Evolutionary conservation across 2,329 filamentous ascomycete genomes (phyloP).

Genomic region (Phaeomoniella chlamydospora): DNA sequence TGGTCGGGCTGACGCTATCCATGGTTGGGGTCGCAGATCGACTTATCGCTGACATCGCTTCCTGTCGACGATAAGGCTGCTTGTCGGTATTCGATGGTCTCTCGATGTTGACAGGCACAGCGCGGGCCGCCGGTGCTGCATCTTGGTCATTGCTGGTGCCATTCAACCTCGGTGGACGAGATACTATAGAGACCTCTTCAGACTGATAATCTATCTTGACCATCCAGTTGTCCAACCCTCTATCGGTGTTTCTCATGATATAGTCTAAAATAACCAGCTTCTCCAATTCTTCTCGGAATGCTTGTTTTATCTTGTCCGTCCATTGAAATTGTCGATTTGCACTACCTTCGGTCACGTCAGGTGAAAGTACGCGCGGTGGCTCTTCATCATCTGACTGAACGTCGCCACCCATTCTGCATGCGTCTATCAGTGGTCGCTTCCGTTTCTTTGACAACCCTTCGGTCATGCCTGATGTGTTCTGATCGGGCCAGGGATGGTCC

Average conservation of each 20-base stretch:
- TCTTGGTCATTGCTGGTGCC: conserved; percentile 30
- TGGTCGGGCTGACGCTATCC: conserved; percentile 39
- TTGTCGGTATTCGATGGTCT: conserved; percentile 20
- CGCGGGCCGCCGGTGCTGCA: conserved; percentile 43
- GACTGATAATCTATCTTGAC: conserved; percentile 83
- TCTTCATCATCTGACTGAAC: conserved; percentile 48
- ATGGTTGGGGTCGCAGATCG: conserved; percentile 37
- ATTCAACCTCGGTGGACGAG: conserved; percentile 62
- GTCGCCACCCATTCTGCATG: conserved; percentile 53
- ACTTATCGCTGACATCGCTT: conserved; percentile 66
- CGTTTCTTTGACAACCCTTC: conserved; percentile 53
- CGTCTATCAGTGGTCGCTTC: conserved; percentile 65
- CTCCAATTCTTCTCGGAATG: conserved; percentile 87
- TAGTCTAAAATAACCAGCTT: conserved; percentile 96
- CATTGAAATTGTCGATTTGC: conserved; percentile 52
- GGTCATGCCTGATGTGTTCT: conserved; percentile 55
- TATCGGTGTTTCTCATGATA: conserved; percentile 96
- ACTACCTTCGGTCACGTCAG: conserved; percentile 30
- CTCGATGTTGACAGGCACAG: conserved; percentile 34
- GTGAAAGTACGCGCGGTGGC: conserved; percentile 22
- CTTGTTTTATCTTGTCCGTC: conserved; percentile 78
- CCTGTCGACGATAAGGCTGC: conserved; percentile 61
- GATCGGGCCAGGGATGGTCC: conserved; percentile 94
- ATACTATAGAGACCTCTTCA: conserved; percentile 70
- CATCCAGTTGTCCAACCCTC: conserved; percentile 98